Conservation (phyloP, 306 rosid genomes). For the Ormosia emarginata region DNA sequence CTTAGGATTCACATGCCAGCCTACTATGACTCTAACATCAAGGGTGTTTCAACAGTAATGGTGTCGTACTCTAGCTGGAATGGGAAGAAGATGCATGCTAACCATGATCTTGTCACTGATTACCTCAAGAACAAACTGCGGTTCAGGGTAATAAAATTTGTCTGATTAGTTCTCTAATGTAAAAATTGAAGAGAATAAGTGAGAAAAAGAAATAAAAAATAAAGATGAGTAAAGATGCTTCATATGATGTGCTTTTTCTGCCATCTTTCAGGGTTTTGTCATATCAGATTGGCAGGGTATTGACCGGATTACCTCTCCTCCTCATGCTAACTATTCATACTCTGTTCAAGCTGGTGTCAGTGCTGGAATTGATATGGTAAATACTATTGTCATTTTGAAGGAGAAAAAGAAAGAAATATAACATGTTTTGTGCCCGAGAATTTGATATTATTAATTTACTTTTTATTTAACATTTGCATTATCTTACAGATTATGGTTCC, state of each 20-base stretch:
- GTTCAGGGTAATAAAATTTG: conserved; percentile 51
- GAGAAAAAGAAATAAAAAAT: neutral
- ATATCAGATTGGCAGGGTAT: conserved; percentile 89
- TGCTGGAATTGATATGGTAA: conserved; percentile 91
- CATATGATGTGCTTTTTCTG: neutral
- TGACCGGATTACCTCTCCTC: conserved; percentile 82
- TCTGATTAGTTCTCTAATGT: neutral
- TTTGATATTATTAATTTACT: neutral
- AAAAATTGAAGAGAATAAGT: neutral
- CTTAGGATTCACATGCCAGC: conserved; percentile 79
- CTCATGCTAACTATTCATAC: conserved; percentile 76
- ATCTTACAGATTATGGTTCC: conserved; percentile 78
- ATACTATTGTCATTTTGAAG: neutral
- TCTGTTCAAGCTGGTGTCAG: conserved; percentile 66
- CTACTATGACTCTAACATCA: conserved; percentile 51
- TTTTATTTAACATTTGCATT: neutral
- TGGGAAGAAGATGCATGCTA: conserved; percentile 75
- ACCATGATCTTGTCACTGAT: conserved; percentile 63
- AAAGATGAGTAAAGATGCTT: neutral
- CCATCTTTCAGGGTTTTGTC: conserved; percentile 64
- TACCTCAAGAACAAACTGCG: conserved; percentile 59
- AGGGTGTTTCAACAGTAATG: conserved; percentile 84
- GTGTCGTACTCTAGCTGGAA: conserved; percentile 88
- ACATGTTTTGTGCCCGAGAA: neutral
- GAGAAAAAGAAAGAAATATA: neutral